These are phyloP conservation scores for Ceratocystiopsis minuta DNA, from an alignment of 2,329 filamentous ascomycete genomes.

Conservation along the genomic window DNA sequence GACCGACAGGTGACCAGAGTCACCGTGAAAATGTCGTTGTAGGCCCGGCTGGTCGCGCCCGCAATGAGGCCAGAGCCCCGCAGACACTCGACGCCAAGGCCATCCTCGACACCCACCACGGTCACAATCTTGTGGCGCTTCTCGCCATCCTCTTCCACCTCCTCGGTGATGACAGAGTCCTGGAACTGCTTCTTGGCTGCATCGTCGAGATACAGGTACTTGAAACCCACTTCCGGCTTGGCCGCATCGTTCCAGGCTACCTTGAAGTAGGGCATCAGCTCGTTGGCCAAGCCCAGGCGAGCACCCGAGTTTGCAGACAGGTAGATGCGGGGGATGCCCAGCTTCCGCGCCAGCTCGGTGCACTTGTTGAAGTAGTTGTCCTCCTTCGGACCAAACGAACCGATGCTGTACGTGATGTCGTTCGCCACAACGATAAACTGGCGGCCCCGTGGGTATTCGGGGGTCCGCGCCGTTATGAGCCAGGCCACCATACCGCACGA, in stretches of 20 bases:
- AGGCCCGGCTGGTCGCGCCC: conserved; percentile 88
- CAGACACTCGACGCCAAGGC: conserved; percentile 92
- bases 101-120: conserved; percentile 82
- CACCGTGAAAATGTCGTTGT: conserved; percentile 97
- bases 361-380: conserved; percentile 99
- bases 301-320: conserved; percentile 97
- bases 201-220: conserved; percentile 85
- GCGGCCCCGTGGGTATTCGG: conserved; percentile 82
- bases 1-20: conserved; percentile 95
- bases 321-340: conserved; percentile 93
- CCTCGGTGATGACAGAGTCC: conserved; percentile 75
- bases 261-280: conserved; percentile 92
- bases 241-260: conserved; percentile 82
- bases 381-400: conserved; percentile 89
- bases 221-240: conserved; percentile 79
- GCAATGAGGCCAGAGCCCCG: conserved; percentile 95
- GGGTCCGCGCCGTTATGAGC: conserved; percentile 86
- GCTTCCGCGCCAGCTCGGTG: conserved; percentile 76
- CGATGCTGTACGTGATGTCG: conserved; percentile 98
- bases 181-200: conserved; percentile 77
- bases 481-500: conserved; percentile 96
- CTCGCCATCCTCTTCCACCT: conserved; percentile 72
- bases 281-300: conserved; percentile 87
- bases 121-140: conserved; percentile 87
- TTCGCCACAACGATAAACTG: conserved; percentile 95